Evolutionary conservation across 2,329 filamentous ascomycete species (phyloP), one percentile per base, ranked within the genome.

Genomic region (Claviceps sp.): DNA sequence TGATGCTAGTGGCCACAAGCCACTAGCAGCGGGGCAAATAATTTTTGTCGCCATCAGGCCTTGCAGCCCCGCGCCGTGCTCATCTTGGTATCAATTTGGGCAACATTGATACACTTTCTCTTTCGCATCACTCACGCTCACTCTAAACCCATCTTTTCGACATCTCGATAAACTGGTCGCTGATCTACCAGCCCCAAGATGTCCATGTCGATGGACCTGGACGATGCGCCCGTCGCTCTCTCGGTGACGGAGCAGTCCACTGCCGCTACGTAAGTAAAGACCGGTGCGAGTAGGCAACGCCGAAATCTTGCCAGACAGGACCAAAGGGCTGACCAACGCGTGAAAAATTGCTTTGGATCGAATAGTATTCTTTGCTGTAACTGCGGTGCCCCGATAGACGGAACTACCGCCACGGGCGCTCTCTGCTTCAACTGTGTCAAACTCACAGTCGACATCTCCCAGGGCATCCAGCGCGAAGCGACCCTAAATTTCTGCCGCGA

Each of bases 401-500:
- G 93, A 68, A 95, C 89, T 17, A 81, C 82, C 14, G 77, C 87
- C 26, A 84, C 86, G 50, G 89, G 89, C 56, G 90, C 93, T 42
- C 83, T 96, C 53, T 98, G 93, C 73, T 89, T 89, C 68, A 91
- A 97, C 74, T 97, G 93, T 69, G 82, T 97, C 65, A 95, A 95
- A 68, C 80, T 94, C 60, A 94, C 89, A 48, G 81, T 94, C 70
- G 93, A 98, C 70, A 91, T 96, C 60, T 94, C 90, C 26, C 76
- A 85, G 65, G 89, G 89, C 55, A 90, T 97, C 57, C 91, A 89
- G 69, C 82, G 90, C 65, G 93, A 98, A 69, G 89, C 87, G 49
- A 85, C 84, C 34, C 74, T 97, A 50, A 89, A 95, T 70, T 90
- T 87, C 70, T 98, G 93, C 78, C 79, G 82, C 69, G 91, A 96